Evolutionary conservation across 1,139 yeast genomes (phyloP), one percentile per base, ranked within the genome.

Genomic region (Taphrina sp.): DNA sequence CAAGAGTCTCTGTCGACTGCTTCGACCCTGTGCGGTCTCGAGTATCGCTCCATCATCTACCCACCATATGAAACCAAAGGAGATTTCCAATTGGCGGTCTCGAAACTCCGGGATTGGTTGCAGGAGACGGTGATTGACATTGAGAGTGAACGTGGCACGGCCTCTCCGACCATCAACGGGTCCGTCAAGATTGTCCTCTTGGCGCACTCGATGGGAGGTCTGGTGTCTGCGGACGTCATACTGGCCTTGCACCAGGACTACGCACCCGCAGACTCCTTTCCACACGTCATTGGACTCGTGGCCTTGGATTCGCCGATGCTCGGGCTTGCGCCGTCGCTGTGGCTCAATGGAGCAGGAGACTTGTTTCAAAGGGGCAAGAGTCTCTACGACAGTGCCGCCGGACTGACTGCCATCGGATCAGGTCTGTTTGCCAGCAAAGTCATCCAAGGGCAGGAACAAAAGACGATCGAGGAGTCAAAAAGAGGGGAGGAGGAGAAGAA

Each of bases 141-240:
- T 12, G 63, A 61, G 35, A 52, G 58, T 5, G 44, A 49, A 23
- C 44, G 53, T 7, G 41, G 56, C 24, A 57, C 62, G 14, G 19
- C 23, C 16, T 57, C 61, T 14, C 63, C 63, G 5, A 61, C 56
- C 16, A 47, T 59, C 19, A 46, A 43, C 12, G 61, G 61, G 5
- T 23, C 49, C 14, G 61, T 59, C 26, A 60, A 58, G 14, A 52
- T 61, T 8, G 34, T 61, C 22, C 39, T 60, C 14, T 55, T 59
- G n/a, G 63, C 59, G 3, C 63, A 61, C 31, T 58, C 61, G 16
- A 61, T 61, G 63, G 63, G 63, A 19, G 63, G 63, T 1, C 49
- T 61, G 10, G 58, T 61, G 14, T 51, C 57, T 20, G 24, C 60
- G 7, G 63, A 61, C 34, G 51, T 58, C 4, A 28, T 59, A n/a